Evolutionary conservation across 306 rosid species (phyloP), one percentile per base, ranked within the genome.

Genomic region (Cucurbita moschata): DNA sequence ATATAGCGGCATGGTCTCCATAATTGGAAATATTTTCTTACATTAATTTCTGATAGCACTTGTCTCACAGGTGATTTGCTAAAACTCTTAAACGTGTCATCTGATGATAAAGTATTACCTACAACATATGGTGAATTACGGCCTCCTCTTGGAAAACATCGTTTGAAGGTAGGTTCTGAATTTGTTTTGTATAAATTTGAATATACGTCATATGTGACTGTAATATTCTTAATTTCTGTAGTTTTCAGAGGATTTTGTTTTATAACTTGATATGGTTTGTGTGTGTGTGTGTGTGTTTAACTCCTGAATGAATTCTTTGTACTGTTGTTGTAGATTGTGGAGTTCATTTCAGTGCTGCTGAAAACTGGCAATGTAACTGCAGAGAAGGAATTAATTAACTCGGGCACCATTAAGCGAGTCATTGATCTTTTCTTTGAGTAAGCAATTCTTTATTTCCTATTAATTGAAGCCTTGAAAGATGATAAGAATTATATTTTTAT

Each of bases 131-230:
- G 99, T 80, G 92, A 89, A 78, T 80, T 95, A 78, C 87, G 87
- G 86, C 99, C 99, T 81, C 99, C 99, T 57, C 99, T 95, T 77
- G 97, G 97, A 78, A 95, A 89, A 85, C 87, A 95, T 81, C 94
- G 99, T 66, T 79, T 95, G 72, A 95, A 91, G 97, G 99, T 95
- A 79, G 77, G 86, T 81, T 72, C 58, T 57, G 40, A 30, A 53
- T 55, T 72, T 72, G 5, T 23, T 51, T 61, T 63, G 54, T 55
- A 43, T 42, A 46, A 70, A 58, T 74, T 71, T 50, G 30, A 50
- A 13, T 50, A 50, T 65, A 68, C 35, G 42, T n/a, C 30, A 16
- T 65, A 59, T 51, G 42, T 37, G 47, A 52, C n/a, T 13, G 6
- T 68, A 12, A 46, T 43, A 21, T 57, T 68, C 12, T 30, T 44